phyloP scores from a whole-genome alignment of 306 rosid species.

The Rosa multiflora region DNA sequence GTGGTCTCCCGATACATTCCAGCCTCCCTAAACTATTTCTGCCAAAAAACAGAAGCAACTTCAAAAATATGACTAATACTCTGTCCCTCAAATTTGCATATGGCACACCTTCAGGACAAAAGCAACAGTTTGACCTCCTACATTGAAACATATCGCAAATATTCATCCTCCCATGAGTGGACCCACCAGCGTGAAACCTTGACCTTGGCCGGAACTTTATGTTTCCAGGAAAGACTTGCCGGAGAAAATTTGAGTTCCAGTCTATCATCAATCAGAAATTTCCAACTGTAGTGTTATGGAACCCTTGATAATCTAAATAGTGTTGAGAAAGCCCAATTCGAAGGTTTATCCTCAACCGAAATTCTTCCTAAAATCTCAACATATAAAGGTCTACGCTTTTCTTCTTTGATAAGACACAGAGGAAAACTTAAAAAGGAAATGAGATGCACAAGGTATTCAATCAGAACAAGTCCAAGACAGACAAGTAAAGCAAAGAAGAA shows the following conservation, averaged over 20 bases:
- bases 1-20: too few relatives aligned
- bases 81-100: neutral
- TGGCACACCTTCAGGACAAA: neutral
- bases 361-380: neutral
- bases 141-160: too few relatives aligned
- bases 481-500: neutral
- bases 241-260: neutral
- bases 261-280: neutral
- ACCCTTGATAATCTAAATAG: too few relatives aligned
- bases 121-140: neutral
- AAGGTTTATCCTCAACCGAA: neutral
- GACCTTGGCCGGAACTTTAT: neutral
- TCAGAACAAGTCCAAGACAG: neutral
- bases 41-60: too few relatives aligned
- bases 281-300: too few relatives aligned
- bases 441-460: neutral
- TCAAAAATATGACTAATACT: neutral
- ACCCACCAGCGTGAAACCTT: neutral
- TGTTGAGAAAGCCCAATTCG: neutral
- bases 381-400: neutral
- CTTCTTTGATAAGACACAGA: neutral
- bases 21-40: too few relatives aligned
- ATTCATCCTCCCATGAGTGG: neutral
- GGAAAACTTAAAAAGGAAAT: neutral
- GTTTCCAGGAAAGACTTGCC: neutral